These are phyloP conservation scores for Scorias spongiosa DNA, from an alignment of 2,329 filamentous ascomycete genomes.

Conservation along the genomic window DNA sequence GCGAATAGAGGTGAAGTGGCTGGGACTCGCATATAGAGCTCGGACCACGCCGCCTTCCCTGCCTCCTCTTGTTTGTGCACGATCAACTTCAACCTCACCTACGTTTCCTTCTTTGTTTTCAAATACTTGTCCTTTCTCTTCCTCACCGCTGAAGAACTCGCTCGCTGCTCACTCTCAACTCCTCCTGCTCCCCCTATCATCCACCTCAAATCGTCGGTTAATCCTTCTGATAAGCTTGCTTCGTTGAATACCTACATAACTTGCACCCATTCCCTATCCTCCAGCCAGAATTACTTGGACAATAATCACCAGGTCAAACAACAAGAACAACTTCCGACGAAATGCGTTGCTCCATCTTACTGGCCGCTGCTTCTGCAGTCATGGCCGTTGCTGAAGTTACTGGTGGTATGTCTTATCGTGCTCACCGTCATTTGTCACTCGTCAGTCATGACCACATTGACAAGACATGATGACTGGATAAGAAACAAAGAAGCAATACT, in stretches of 20 bases:
- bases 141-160: background rate
- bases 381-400: background rate
- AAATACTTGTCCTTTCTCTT: background rate
- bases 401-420: background rate
- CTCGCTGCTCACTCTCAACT: background rate
- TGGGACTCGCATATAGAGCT: too few species aligned
- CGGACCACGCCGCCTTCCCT: too few species aligned
- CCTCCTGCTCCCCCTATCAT: background rate
- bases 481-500: background rate
- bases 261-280: background rate
- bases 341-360: background rate
- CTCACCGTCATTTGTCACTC: background rate
- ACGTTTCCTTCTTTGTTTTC: background rate
- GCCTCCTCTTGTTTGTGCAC: background rate
- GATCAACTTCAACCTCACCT: background rate
- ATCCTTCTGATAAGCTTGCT: background rate
- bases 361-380: background rate
- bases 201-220: background rate
- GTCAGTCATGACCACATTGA: background rate
- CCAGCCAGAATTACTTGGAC: background rate
- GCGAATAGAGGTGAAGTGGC: background rate
- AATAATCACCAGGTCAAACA: background rate
- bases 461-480: background rate
- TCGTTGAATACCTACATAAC: background rate
- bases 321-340: background rate